Evolutionary conservation across 2,329 filamentous ascomycete species (phyloP), one percentile per base, ranked within the genome.

Genomic region (Endoconidiophora laricicola): DNA sequence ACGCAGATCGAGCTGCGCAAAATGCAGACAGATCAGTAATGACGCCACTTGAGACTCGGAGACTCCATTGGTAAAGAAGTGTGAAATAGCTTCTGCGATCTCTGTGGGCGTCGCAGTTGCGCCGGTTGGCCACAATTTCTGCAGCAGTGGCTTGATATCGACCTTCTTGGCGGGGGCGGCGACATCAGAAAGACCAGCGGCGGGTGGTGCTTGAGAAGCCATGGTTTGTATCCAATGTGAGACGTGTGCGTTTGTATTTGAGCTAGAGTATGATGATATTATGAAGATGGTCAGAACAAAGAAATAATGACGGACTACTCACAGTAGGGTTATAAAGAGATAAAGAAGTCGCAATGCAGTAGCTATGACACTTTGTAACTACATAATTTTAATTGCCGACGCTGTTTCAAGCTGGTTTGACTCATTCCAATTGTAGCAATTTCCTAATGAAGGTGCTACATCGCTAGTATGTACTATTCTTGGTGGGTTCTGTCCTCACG

Each of bases 51-150:
- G 91, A 6, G 88, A 83, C 38, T 85, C 81, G n/a, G 85, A 90
- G 16, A 96, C 72, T 56, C 79, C 78, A 66, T 95, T 82, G 52
- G 87, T 88, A 65, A 96, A 96, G 61, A 95, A 93, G 60, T 90
- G 73, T 3, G 86, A 81, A 58, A 96, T 81, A 49, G 90, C 88
- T n/a, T 81, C 73, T 53, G 90, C 86, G 62, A 98, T 91, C 62
- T 95, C 86, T 46, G 77, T 70, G 10, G 88, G 79, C 14, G 79
- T 78, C 50, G 88, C 81, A 14, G 65, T 62, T 59, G 65, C 54
- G 66, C 61, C 56, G 40, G 70, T 60, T 26, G 74, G 81, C 81
- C 82, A 86, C 41, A 90, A 71, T 53, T 82, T 76, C 60, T 78
- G 78, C 52, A 90, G 74, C 29, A 90, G 69, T 38, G 79, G 78